These are phyloP conservation scores for Lentinus polychrous DNA, from an alignment of 1,284 basidiomycete species.

Conservation along the genomic window DNA sequence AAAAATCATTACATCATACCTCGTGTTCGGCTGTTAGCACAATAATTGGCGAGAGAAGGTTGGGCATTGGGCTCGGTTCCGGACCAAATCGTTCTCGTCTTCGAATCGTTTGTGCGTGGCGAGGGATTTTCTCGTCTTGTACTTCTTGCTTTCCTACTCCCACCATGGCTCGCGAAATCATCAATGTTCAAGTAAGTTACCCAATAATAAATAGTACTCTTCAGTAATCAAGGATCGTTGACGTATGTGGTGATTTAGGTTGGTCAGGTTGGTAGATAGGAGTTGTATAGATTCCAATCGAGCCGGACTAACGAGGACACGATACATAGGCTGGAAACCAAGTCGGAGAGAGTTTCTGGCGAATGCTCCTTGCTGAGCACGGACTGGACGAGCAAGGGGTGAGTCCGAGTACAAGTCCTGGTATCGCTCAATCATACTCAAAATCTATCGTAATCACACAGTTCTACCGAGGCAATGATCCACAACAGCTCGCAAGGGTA, in stretches of 20 bases:
- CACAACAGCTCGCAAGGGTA: slow-evolving; percentile 40
- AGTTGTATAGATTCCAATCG: slow-evolving; percentile 5
- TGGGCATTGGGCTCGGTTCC: too few species aligned
- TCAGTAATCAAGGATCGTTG: neutral
- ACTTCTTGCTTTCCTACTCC: neutral
- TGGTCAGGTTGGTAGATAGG: slow-evolving; percentile 47
- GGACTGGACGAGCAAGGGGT: slow-evolving; percentile 69
- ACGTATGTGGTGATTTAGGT: slow-evolving; percentile 29
- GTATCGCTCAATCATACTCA: neutral
- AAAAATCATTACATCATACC: too few species aligned
- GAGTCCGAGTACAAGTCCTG: slow-evolving; percentile 18
- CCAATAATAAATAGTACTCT: neutral
- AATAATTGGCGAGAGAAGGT: too few species aligned
- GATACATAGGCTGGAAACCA: slow-evolving; percentile 59
- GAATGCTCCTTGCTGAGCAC: slow-evolving; percentile 74
- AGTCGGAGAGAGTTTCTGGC: slow-evolving; percentile 75
- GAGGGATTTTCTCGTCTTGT: neutral
- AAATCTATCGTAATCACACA: slow-evolving; percentile 14
- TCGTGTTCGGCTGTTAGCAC: too few species aligned
- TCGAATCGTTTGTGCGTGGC: too few species aligned
- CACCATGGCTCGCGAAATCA: slow-evolving; percentile 46
- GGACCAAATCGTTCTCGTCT: too few species aligned
- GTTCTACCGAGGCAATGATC: slow-evolving; percentile 43
- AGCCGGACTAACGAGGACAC: neutral
- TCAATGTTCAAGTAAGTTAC: slow-evolving; percentile 51